phyloP scores from a whole-genome alignment of 768 basidiomycete species.

The Lactarius sp. region DNA sequence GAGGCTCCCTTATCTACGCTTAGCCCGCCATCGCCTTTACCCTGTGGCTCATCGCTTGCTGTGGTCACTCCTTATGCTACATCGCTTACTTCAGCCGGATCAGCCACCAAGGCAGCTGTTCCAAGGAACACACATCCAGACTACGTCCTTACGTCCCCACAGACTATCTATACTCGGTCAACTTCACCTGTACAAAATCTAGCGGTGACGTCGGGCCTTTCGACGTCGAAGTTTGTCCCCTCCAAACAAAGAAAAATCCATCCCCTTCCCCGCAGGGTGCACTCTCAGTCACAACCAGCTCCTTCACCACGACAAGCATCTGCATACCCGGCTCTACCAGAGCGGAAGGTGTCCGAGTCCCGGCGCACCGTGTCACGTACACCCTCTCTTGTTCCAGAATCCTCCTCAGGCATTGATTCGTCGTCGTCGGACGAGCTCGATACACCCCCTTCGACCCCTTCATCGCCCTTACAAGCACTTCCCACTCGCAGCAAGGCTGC shows the following conservation, averaged over 20 bases:
- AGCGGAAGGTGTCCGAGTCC: background rate
- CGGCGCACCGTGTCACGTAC: conserved; percentile 3
- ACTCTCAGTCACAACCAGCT: background rate
- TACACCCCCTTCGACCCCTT: conserved; percentile 20
- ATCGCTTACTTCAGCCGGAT: no score
- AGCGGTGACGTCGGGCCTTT: background rate
- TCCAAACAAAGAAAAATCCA: background rate
- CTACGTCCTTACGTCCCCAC: background rate
- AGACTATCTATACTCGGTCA: background rate
- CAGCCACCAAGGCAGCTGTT: background rate
- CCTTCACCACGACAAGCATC: background rate
- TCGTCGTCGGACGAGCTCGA: conserved; percentile 25
- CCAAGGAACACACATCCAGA: background rate
- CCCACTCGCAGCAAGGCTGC: background rate
- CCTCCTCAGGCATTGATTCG: conserved; percentile 8
- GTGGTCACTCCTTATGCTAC: background rate
- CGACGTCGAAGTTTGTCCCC: background rate
- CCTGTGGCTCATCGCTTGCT: background rate
- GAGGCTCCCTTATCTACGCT: background rate
- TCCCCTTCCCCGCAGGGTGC: background rate
- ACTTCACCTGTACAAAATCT: background rate
- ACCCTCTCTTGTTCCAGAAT: conserved; percentile 12
- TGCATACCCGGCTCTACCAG: background rate
- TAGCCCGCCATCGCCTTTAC: background rate
- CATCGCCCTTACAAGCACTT: background rate